Conservation (phyloP, 2,329 filamentous ascomycete species). For the Aspergillus tanneri region DNA sequence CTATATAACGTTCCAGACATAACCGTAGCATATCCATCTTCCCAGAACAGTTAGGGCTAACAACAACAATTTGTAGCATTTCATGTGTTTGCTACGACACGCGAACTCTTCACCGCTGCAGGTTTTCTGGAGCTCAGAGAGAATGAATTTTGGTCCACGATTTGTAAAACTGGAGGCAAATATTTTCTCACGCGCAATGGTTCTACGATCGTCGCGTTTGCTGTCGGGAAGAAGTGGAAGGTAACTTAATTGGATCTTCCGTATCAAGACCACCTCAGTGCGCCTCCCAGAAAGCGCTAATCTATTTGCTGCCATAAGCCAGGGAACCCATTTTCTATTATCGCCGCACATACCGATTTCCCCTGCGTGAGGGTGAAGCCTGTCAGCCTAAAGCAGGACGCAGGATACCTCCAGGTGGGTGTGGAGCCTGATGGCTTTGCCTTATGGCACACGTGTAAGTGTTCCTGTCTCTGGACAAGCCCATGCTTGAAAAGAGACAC, state of each 20-base stretch:
- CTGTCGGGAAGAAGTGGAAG: constrained; percentile 85
- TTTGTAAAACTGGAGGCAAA: constrained; percentile 80
- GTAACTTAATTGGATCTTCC: no score
- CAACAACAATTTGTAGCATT: no score
- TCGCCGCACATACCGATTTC: constrained; percentile 95
- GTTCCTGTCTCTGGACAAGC: constrained; percentile 12
- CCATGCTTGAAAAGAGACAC: no score
- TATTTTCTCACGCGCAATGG: constrained; percentile 95
- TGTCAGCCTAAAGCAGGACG: constrained; percentile 80
- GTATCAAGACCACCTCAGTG: no score
- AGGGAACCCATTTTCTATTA: constrained; percentile 85
- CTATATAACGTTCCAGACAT: no score
- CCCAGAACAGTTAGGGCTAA: no score
- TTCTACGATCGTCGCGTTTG: constrained; percentile 89
- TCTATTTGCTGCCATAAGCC: no score
- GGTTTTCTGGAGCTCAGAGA: no score
- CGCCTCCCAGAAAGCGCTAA: no score
- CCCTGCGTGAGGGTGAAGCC: constrained; percentile 91
- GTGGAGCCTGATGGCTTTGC: constrained; percentile 97
- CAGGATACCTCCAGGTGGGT: constrained; percentile 89
- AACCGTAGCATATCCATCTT: no score
- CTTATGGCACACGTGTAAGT: constrained; percentile 83
- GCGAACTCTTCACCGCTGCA: no score
- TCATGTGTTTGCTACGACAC: no score
- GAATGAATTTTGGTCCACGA: constrained; percentile 81